These are phyloP conservation scores for Cordyceps fumosorosea DNA, from an alignment of 2,329 filamentous ascomycete genomes.

Conservation along the genomic window DNA sequence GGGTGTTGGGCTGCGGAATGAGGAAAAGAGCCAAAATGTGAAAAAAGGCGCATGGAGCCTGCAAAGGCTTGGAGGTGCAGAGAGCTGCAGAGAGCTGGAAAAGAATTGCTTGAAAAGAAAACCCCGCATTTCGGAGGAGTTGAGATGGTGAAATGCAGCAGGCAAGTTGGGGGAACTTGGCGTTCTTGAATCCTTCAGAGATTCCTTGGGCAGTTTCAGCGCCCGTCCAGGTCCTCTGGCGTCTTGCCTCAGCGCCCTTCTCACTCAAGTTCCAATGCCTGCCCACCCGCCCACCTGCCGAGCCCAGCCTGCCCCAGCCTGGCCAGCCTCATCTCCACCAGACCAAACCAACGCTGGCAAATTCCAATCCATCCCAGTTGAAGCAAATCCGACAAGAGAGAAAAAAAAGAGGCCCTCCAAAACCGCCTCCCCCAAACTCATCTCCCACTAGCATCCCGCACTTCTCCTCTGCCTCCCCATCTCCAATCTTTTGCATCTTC, in stretches of 20 bases:
- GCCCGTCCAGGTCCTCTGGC: too few species aligned
- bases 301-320: not conserved
- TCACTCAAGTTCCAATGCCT: not conserved
- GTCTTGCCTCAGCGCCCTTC: not conserved
- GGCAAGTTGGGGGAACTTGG: too few species aligned
- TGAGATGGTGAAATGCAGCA: too few species aligned
- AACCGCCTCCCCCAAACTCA: not conserved
- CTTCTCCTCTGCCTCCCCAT: not conserved
- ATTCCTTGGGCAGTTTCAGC: not conserved
- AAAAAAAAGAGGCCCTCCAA: not conserved
- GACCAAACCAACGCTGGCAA: not conserved
- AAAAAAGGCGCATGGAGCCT: too few species aligned
- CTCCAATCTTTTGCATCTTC: not conserved
- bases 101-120: too few species aligned
- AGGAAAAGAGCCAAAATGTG: too few species aligned
- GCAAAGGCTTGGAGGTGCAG: too few species aligned
- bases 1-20: not conserved
- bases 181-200: too few species aligned
- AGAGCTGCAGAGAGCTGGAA: too few species aligned
- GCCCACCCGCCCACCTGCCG: not conserved
- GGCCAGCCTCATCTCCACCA: slow-evolving; percentile 8
- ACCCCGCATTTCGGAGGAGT: too few species aligned
- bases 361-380: not conserved
- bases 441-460: not conserved
- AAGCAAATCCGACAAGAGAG: not conserved